These are phyloP conservation scores for Acanthamoeba royreba DNA, from an alignment of 208 protist species.

Conservation along the genomic window DNA sequence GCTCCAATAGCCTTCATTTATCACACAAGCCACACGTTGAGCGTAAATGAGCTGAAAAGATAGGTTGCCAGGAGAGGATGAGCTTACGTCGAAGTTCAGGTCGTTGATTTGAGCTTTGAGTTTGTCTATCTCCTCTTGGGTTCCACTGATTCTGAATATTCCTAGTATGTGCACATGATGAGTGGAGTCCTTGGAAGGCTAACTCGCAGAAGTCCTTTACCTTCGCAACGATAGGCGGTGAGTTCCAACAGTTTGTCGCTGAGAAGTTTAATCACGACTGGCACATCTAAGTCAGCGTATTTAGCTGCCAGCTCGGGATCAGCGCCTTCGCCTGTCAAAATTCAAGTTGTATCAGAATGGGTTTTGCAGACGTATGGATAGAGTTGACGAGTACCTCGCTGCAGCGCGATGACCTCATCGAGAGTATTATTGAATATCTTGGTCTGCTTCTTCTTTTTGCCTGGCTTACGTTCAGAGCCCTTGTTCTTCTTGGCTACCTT, in stretches of 20 bases:
- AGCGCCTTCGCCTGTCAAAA: background rate
- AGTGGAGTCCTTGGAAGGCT: background rate
- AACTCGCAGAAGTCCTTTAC: background rate
- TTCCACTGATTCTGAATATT: slow-evolving; percentile 12
- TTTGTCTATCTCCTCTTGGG: slow-evolving; percentile 1
- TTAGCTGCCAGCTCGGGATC: background rate
- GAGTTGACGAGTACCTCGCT: background rate
- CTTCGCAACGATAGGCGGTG: background rate
- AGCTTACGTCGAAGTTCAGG: background rate
- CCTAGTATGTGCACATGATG: too few species aligned
- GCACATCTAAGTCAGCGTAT: background rate
- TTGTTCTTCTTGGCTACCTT: background rate
- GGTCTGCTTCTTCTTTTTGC: background rate
- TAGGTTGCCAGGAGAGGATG: background rate
- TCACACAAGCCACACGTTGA: background rate
- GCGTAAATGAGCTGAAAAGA: background rate
- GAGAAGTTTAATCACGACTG: background rate
- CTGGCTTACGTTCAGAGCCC: background rate
- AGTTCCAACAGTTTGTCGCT: background rate
- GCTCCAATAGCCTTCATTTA: background rate
- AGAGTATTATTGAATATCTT: background rate
- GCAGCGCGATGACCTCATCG: background rate
- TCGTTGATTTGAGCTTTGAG: slow-evolving; percentile 21
- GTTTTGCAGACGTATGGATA: background rate
- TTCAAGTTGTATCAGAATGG: background rate